Evolutionary conservation across 2,329 filamentous ascomycete species (phyloP).

Genomic region (Huntiella omanensis): DNA sequence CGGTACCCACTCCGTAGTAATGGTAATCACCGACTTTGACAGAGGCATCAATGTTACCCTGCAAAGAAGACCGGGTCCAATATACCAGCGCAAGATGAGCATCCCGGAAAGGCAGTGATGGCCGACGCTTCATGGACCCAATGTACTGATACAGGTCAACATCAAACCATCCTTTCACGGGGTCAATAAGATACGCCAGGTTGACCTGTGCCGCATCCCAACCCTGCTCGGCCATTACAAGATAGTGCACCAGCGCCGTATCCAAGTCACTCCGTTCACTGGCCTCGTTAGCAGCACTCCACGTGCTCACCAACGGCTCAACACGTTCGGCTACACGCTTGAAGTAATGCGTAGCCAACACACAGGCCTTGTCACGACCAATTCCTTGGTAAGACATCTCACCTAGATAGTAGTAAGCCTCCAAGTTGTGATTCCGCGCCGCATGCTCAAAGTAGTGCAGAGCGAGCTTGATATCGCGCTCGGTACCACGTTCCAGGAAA

Average conservation of each 20-base stretch:
- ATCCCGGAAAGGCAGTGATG: conserved; percentile 26
- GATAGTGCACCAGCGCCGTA: conserved; percentile 58
- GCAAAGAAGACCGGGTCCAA: conserved; percentile 87
- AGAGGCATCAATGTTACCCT: conserved; percentile 79
- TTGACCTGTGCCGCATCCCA: conserved; percentile 83
- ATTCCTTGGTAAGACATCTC: conserved; percentile 70
- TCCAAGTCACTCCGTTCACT: conserved; percentile 65
- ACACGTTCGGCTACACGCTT: conserved; percentile 59
- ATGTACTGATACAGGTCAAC: conserved; percentile 31
- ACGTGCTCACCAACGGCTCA: conserved; percentile 56
- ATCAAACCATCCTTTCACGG: conserved; percentile 35
- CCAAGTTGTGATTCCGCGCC: conserved; percentile 63
- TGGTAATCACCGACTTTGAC: conserved; percentile 99
- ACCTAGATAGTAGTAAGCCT: conserved; percentile 81
- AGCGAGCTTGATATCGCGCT: conserved; percentile 54
- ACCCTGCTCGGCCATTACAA: conserved; percentile 82
- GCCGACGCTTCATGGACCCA: conserved; percentile 6
- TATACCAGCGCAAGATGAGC: conserved; percentile 60
- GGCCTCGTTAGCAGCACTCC: conserved; percentile 65
- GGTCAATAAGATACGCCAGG: conserved; percentile 70
- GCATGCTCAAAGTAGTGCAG: conserved; percentile 79
- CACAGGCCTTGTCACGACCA: conserved; percentile 61
- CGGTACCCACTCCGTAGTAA: conserved; percentile 58
- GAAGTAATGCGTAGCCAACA: conserved; percentile 63
- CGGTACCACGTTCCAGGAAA: conserved; percentile 63